These are phyloP conservation scores for Mycena sanguinolenta DNA, from an alignment of 768 basidiomycete genomes.

Conservation along the genomic window DNA sequence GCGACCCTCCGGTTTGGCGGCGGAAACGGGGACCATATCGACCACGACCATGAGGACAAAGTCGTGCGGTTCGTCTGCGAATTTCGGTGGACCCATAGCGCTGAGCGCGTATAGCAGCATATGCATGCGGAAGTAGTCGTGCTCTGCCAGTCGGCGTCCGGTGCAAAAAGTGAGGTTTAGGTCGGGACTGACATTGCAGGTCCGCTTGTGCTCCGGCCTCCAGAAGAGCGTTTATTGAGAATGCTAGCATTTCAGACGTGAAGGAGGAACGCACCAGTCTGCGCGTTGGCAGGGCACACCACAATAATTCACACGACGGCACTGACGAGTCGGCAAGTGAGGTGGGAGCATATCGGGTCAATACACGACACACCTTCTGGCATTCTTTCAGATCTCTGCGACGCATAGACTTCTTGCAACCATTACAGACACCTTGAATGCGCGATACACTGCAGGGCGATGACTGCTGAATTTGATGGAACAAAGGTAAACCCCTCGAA, in stretches of 20 bases:
- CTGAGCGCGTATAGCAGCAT: conserved; percentile 5
- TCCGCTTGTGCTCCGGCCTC: neutral
- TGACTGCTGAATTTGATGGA: too few species aligned
- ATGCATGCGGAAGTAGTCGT: neutral
- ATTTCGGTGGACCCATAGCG: neutral
- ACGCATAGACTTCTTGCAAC: too few species aligned
- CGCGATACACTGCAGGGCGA: too few species aligned
- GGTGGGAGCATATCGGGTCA: too few species aligned
- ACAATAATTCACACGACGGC: neutral
- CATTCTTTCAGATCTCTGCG: too few species aligned
- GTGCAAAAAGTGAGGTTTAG: too few species aligned
- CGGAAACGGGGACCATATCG: neutral
- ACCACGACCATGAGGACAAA: conserved; percentile 8
- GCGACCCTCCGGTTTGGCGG: neutral
- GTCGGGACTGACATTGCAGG: neutral
- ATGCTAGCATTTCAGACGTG: neutral
- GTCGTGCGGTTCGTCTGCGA: neutral
- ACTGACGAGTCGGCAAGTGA: too few species aligned
- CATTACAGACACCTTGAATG: too few species aligned
- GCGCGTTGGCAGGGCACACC: neutral
- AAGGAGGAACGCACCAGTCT: neutral
- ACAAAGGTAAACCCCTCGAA: neutral
- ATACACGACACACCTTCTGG: too few species aligned
- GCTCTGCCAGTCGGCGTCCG: too few species aligned
- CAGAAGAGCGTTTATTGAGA: neutral